Percentiles rank a stretch among this genome's conserved stretches.
phyloP scores from a whole-genome alignment of 208 protist species.

The Porcisia deanei region DNA sequence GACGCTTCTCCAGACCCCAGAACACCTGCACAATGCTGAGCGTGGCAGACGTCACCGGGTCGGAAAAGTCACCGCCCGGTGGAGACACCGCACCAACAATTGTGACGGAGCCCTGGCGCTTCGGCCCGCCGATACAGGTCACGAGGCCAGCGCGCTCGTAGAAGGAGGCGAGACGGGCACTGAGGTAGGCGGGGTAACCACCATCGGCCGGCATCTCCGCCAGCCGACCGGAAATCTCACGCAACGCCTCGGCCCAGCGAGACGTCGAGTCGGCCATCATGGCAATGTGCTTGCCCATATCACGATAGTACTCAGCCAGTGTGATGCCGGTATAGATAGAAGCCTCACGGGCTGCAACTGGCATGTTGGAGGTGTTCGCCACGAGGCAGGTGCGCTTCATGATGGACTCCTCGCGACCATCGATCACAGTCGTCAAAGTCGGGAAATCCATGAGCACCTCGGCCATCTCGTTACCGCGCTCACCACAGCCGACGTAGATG shows the following conservation, averaged over 20 bases:
- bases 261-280: conserved; percentile 99
- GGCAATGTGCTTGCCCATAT: conserved; percentile 99
- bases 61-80: conserved; percentile 99
- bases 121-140: conserved; percentile 95
- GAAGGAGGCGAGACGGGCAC: conserved; percentile 99
- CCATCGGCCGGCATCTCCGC: conserved; percentile 99
- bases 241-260: conserved; percentile 99
- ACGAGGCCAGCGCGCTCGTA: conserved; percentile 98
- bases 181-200: conserved; percentile 99
- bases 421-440: conserved; percentile 93
- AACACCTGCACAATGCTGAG: conserved; percentile 99
- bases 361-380: conserved; percentile 99
- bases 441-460: conserved; percentile 99
- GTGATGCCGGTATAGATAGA: conserved; percentile 99
- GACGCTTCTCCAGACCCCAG: conserved; percentile 99
- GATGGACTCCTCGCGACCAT: conserved; percentile 97
- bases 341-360: conserved; percentile 99
- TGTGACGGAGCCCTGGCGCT: conserved; percentile 98
- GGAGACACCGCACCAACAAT: conserved; percentile 99
- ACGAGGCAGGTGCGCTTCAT: conserved; percentile 99
- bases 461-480: conserved; percentile 99
- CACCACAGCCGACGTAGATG: conserved; percentile 99
- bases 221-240: conserved; percentile 99
- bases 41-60: conserved; percentile 99
- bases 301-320: conserved; percentile 99